Percentiles rank a stretch among this genome's conserved stretches.
Conservation (phyloP, 108 stramenopile genomes). For the Fistulifera pelliculosa region DNA sequence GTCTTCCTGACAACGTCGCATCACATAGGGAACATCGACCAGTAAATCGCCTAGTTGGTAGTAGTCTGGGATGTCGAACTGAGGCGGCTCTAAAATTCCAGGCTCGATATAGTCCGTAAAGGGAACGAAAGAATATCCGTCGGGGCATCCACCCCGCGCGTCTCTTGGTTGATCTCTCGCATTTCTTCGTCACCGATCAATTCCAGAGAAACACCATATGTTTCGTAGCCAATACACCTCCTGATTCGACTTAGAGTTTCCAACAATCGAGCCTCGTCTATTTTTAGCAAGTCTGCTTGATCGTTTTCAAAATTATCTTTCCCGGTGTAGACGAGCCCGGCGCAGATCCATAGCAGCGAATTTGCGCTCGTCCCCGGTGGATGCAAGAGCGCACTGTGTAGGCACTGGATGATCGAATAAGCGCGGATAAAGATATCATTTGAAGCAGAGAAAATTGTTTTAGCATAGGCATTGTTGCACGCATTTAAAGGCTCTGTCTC, state of each 20-base stretch:
- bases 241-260: conserved; percentile 38
- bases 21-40: conserved; percentile 84
- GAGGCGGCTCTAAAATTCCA: conserved; percentile 51
- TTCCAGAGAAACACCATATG: conserved; percentile 54
- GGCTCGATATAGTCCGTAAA: conserved; percentile 37
- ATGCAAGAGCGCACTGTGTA: no score
- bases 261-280: conserved; percentile 25
- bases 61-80: conserved; percentile 64
- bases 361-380: no score
- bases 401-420: conserved; percentile 12
- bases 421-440: not conserved
- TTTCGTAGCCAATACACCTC: conserved; percentile 51
- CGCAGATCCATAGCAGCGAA: conserved; percentile 15
- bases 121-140: conserved; percentile 89
- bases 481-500: no score
- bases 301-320: conserved; percentile 34
- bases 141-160: conserved; percentile 45
- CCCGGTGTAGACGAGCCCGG: conserved; percentile 24
- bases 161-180: conserved; percentile 58
- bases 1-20: conserved; percentile 54
- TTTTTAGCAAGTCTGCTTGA: conserved; percentile 21
- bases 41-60: conserved; percentile 88
- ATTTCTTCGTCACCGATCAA: conserved; percentile 66
- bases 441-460: not conserved
- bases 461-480: no score